Evolutionary conservation across 1,284 basidiomycete genomes (phyloP).

Genomic region (Trametes polyzona): DNA sequence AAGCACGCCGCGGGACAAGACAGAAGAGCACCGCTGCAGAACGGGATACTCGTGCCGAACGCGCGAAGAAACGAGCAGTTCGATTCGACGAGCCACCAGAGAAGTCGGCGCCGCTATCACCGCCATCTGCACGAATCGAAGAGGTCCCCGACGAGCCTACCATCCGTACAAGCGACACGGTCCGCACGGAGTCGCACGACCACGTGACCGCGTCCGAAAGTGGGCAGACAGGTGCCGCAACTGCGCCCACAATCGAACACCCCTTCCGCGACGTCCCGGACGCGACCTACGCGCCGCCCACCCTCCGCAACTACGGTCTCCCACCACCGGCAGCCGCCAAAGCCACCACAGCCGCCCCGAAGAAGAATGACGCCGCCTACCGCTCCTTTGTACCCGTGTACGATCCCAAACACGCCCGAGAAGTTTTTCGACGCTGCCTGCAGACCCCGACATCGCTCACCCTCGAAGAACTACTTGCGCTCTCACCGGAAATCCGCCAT

Average conservation of each 20-base stretch:
- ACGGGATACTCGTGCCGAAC: neutral
- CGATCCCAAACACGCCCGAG: conserved; percentile 8
- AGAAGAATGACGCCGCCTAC: conserved; percentile 11
- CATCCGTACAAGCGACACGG: neutral
- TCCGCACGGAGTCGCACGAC: neutral
- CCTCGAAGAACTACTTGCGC: conserved; percentile 11
- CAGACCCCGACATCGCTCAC: conserved; percentile 11
- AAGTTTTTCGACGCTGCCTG: conserved; percentile 17
- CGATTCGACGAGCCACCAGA: conserved; percentile 1
- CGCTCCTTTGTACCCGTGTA: conserved; percentile 7
- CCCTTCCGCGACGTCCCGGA: neutral
- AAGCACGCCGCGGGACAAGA: neutral
- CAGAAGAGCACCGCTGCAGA: neutral
- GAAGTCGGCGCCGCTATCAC: neutral
- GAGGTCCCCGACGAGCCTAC: neutral
- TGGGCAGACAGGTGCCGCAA: neutral
- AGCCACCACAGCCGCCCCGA: no score
- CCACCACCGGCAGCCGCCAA: neutral
- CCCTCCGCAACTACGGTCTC: neutral
- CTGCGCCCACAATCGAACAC: neutral
- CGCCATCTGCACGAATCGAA: neutral
- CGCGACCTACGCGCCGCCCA: neutral
- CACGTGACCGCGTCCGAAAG: no score
- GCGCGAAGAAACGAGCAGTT: no score
- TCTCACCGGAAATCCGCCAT: conserved; percentile 14